Conservation (phyloP, 1,284 basidiomycete species). For the Marasmius tenuissimus region DNA sequence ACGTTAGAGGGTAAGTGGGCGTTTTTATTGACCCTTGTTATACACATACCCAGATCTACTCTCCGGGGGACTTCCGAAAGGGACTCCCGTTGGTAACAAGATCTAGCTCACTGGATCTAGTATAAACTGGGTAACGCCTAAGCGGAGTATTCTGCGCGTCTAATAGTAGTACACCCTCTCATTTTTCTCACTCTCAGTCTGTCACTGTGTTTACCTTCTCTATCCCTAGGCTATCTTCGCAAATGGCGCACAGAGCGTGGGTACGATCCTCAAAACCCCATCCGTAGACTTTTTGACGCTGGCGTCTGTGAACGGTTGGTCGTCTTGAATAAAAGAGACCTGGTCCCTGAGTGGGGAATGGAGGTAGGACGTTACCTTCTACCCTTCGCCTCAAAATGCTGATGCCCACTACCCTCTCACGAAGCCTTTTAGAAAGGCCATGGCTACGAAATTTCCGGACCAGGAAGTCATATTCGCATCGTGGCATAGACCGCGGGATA, state of each 20-base stretch:
- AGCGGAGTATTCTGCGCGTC: neutral
- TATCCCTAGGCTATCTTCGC: conserved; percentile 50
- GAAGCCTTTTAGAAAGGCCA: conserved; percentile 71
- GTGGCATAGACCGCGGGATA: conserved; percentile 64
- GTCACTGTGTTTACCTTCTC: conserved; percentile 7
- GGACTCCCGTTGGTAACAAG: too few species aligned
- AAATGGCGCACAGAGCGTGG: conserved; percentile 67
- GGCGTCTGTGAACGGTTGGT: conserved; percentile 80
- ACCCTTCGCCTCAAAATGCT: conserved; percentile 5
- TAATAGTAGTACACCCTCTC: neutral
- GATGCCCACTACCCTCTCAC: conserved; percentile 14
- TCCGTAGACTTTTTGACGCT: conserved; percentile 31
- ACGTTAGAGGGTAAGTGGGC: conserved; percentile 72
- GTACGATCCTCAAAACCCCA: conserved; percentile 42
- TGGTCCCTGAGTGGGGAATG: conserved; percentile 84
- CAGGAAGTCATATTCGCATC: conserved; percentile 71
- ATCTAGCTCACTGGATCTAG: neutral
- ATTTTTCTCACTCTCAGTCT: neutral
- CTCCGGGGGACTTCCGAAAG: neutral
- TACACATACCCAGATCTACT: neutral
- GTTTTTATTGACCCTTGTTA: neutral
- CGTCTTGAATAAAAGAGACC: conserved; percentile 92
- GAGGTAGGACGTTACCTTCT: conserved; percentile 53
- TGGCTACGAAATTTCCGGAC: conserved; percentile 65
- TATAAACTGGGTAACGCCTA: too few species aligned